Conservation (phyloP, 257 asterid species). For the Sherardia arvensis region DNA sequence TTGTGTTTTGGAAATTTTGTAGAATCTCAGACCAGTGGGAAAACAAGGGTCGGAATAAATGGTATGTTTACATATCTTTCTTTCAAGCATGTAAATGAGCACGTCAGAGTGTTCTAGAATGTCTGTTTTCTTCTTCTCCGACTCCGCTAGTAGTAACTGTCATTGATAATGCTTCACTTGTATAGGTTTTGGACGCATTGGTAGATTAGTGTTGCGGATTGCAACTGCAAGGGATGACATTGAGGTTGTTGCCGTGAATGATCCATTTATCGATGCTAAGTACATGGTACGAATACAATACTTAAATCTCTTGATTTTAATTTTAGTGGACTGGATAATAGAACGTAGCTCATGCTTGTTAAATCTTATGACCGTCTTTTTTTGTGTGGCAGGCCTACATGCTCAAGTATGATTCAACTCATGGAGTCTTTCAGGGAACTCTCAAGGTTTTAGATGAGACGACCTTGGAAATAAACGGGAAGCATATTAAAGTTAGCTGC, state of each 20-base stretch:
- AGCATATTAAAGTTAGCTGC: conserved; percentile 59
- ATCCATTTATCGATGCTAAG: conserved; percentile 89
- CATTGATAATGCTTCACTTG: background rate
- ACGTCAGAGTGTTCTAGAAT: background rate
- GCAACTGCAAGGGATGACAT: conserved; percentile 90
- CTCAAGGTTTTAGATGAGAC: conserved; percentile 65
- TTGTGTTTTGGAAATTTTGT: conserved; percentile 10
- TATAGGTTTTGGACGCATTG: conserved; percentile 98
- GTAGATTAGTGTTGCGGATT: conserved; percentile 79
- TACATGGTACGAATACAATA: conserved; percentile 69
- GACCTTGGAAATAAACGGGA: conserved; percentile 90
- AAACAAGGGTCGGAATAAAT: conserved; percentile 76
- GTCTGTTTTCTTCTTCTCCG: background rate
- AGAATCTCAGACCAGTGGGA: conserved; percentile 60
- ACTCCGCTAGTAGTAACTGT: background rate
- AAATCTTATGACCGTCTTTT: background rate
- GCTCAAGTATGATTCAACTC: conserved; percentile 97
- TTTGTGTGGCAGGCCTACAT: conserved; percentile 77
- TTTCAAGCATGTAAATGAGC: background rate
- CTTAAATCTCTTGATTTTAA: background rate
- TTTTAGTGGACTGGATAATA: background rate
- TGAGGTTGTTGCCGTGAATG: conserved; percentile 94
- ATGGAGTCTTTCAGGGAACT: conserved; percentile 73
- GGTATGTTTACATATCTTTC: conserved; percentile 37
- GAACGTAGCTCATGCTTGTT: background rate